Evolutionary conservation across 1,284 basidiomycete species (phyloP), one percentile per base, ranked within the genome.

Genomic region (Sutorius eximius): DNA sequence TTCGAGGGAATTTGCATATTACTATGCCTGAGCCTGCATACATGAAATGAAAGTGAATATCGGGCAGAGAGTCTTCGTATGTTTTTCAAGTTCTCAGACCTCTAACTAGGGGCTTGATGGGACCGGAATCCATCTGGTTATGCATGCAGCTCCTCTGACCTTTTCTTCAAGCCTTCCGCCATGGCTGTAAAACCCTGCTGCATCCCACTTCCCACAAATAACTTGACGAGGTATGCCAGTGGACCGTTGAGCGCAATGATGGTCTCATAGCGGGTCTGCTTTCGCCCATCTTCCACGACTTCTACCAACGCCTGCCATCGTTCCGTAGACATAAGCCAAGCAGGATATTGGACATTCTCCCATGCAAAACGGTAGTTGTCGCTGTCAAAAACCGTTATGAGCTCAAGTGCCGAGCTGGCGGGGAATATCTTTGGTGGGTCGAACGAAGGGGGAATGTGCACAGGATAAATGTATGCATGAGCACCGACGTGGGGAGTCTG

Each of bases 241-340:
- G 78, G 20, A 0, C 87, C 87, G 12, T 67, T 68, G 55, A 88
- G 87, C 33, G 80, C 80, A 64, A 86, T 83, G n/a, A 78, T 70
- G 7, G 79, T 82, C 67, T 88, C 84, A 61, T 89, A 89, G 50
- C 76, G 77, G 32, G 83, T 85, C 70, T 77, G 77, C 41, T 49
- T 68, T 9, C 49, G 59, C 10, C 67, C 69, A 1, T 67, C 60
- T 34, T 79, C 83, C 16, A 73, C 74, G 10, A 75, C 75, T 20
- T 76, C 74, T 27, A 74, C 80, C 49, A 90, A 64, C 53, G 73
- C 74, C 67, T 90, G 87, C 87, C 86, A 88, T 29, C 87, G 77
- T 58, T 83, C 78, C 0, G 80, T 71, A 20, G 61, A 61, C 30
- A 89, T 49, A 16, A 87, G 59, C 75, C 81, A 85, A 2, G 53